Evolutionary conservation across 1,284 basidiomycete genomes (phyloP).

Genomic region (Heterobasidion parviporum): DNA sequence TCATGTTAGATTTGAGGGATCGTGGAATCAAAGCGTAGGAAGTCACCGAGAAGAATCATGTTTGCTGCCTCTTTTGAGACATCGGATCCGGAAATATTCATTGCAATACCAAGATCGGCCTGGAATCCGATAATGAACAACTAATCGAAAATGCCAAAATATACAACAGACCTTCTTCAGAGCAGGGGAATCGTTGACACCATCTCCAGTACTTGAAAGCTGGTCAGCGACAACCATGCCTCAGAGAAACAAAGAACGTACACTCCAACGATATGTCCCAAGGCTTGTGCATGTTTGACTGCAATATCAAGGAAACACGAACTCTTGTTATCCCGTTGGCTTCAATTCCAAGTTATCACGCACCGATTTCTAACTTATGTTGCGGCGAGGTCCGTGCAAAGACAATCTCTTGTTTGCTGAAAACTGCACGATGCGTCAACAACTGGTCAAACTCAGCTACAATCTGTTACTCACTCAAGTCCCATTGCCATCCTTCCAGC

Average conservation of each 20-base stretch:
- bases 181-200: slow-evolving; percentile 66
- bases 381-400: slow-evolving; percentile 66
- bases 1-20: slow-evolving; percentile 2
- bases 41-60: slow-evolving; percentile 55
- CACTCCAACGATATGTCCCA: slow-evolving; percentile 67
- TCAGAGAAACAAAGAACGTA: slow-evolving; percentile 22
- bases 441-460: not conserved
- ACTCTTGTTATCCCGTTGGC: not conserved
- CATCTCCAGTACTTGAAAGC: slow-evolving; percentile 41
- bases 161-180: slow-evolving; percentile 28
- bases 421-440: slow-evolving; percentile 29
- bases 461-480: slow-evolving; percentile 38
- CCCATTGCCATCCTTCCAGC: slow-evolving; percentile 63
- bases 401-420: slow-evolving; percentile 60
- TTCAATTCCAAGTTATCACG: slow-evolving; percentile 6
- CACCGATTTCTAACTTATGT: slow-evolving; percentile 65
- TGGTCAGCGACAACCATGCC: not conserved
- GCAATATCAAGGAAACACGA: not conserved
- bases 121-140: slow-evolving; percentile 18
- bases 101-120: slow-evolving; percentile 67
- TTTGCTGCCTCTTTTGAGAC: slow-evolving; percentile 69
- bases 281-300: slow-evolving; percentile 64
- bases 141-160: no score
- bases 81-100: slow-evolving; percentile 68
- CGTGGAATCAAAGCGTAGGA: slow-evolving; percentile 7